Evolutionary conservation across 2,329 filamentous ascomycete genomes (phyloP), one percentile per base, ranked within the genome.

Genomic region (Clonostachys rosea): DNA sequence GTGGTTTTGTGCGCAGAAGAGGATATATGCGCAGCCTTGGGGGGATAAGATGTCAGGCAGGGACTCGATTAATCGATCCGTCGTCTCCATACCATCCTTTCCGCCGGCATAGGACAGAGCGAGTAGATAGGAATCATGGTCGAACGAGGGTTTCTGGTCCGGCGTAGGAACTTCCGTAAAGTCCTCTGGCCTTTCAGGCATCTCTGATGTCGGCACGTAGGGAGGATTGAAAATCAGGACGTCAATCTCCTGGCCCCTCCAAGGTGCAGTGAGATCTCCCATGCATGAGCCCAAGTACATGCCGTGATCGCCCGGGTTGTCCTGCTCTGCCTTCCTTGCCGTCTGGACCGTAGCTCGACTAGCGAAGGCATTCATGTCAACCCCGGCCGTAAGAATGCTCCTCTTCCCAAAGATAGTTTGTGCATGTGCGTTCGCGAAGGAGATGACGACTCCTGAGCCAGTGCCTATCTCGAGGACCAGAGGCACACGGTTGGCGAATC

Each of bases 221-320:
- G 94, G 94, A 46, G 94, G 94, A 62, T 99, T 99, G 76, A 97
- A 99, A 30, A 99, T 78, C 52, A 99, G 76, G 11, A 99, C 78
- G 61, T 99, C 94, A 6, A 95, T 78, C 12, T 44, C 48, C 3
- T 75, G 71, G 0, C 70, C 60, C 8, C 78, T 75, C 39, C 95
- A 68, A 1, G 84, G 71, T 3, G 77, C 66, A 5, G 78, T 75
- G 1, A 99, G 75, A 60, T 97, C 89, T 2, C 81, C 85, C 49
- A 83, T 83, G 24, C 86, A 62, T 16, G 85, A 79, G 39, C 83
- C 86, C 8, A 94, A 66, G 56, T 86, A 89, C 9, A 69, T 57
- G 4, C 71, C 76, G 45, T 66, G 74, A 13, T 65, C 66, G 7
- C 47, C 48, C 0, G 57, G 52, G 45, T 67, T 61, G 16, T 66